A percentile compares a stretch with the other conserved stretches of the same genome.
These are phyloP conservation scores for Arthroderma sp. DNA, from an alignment of 2,329 filamentous ascomycete species.

Conservation along the genomic window DNA sequence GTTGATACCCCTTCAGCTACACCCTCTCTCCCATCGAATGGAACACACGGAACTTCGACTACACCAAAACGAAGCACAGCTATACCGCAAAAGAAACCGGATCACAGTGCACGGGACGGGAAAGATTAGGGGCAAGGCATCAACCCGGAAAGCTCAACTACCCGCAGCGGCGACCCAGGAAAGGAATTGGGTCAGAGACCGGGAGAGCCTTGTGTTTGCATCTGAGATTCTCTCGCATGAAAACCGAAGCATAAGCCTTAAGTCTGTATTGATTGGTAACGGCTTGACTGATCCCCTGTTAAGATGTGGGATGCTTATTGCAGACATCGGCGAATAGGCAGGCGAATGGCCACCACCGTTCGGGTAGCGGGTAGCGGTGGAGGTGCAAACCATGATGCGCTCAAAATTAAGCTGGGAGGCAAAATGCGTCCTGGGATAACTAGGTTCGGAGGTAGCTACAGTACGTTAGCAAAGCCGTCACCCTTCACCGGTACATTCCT, in stretches of 20 bases:
- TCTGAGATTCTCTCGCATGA: conserved; percentile 86
- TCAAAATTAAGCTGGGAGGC: too few species aligned
- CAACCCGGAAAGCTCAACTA: background rate
- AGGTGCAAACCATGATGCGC: too few species aligned
- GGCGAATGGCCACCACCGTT: too few species aligned
- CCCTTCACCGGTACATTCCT: too few species aligned
- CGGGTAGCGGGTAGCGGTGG: too few species aligned
- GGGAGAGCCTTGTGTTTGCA: conserved; percentile 57
- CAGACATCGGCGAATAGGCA: too few species aligned
- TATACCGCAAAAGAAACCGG: background rate
- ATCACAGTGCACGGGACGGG: background rate
- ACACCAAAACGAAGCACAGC: background rate
- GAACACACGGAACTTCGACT: background rate
- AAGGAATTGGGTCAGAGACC: too few species aligned
- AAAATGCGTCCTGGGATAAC: too few species aligned
- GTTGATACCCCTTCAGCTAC: conserved; percentile 23
- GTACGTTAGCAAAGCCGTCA: too few species aligned
- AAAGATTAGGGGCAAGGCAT: background rate
- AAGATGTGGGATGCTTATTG: too few species aligned
- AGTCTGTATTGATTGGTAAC: conserved; percentile 90
- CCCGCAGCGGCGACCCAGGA: background rate
- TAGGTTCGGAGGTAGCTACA: too few species aligned
- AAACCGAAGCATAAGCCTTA: conserved; percentile 94
- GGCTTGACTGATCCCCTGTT: conserved; percentile 75
- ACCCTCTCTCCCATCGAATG: conserved; percentile 1